Percentiles rank a stretch among this genome's conserved stretches.
These are phyloP conservation scores for Vitis hybrid DNA, from an alignment of 177 flowering plant species.

Conservation along the genomic window DNA sequence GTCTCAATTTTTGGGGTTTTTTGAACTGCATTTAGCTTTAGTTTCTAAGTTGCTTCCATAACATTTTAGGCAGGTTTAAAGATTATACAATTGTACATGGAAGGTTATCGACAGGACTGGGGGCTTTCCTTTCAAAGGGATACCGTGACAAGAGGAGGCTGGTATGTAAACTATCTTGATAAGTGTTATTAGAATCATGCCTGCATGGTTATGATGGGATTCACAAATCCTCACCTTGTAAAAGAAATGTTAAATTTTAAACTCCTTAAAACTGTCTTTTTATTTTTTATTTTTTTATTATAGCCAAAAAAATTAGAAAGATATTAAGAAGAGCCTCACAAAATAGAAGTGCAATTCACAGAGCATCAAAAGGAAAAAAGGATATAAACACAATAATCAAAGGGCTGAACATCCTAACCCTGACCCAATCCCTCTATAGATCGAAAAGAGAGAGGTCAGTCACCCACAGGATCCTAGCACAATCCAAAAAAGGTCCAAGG, in stretches of 20 bases:
- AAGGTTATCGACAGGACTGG: conserved; percentile 98
- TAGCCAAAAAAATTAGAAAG: too few species aligned
- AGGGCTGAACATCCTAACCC: too few species aligned
- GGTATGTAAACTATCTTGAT: conserved; percentile 49
- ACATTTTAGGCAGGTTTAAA: conserved; percentile 74
- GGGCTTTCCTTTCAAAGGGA: conserved; percentile 80
- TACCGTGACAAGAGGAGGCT: conserved; percentile 78
- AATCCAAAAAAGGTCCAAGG: too few species aligned
- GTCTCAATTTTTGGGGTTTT: background rate
- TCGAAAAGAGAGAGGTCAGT: too few species aligned
- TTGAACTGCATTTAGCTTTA: background rate
- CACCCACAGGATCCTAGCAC: too few species aligned
- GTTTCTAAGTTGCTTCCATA: conserved; percentile 8
- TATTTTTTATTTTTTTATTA: too few species aligned
- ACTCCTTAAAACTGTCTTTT: too few species aligned
- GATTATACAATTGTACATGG: conserved; percentile 83
- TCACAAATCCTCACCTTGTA: background rate
- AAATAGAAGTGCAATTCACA: too few species aligned
- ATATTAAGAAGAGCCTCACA: too few species aligned
- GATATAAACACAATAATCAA: too few species aligned
- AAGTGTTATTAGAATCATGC: background rate
- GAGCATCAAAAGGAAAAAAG: too few species aligned
- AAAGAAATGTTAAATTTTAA: background rate
- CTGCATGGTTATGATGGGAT: background rate
- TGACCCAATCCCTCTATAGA: too few species aligned